Conservation (phyloP, 352 stramenopile genomes). For the Pythium aristosporum region DNA sequence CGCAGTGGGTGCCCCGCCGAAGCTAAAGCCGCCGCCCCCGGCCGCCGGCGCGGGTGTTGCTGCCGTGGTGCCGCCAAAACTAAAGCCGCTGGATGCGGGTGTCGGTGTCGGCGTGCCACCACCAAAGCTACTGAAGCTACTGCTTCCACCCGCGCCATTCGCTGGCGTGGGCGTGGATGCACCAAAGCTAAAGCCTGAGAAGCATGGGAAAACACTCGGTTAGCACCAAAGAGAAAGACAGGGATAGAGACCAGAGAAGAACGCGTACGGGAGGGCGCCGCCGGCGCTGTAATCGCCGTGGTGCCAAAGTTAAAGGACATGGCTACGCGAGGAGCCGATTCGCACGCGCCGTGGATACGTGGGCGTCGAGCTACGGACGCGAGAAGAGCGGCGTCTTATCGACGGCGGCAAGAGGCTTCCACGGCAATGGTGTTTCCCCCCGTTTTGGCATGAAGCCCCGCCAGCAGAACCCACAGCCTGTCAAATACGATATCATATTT, state of each 20-base stretch:
- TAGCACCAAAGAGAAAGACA: background rate
- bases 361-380: conserved; percentile 1
- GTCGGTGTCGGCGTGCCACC: background rate
- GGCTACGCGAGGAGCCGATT: background rate
- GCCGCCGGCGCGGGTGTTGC: conserved; percentile 4
- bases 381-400: background rate
- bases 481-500: conserved; percentile 4
- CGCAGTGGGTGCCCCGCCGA: conserved; percentile 7
- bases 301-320: conserved; percentile 41
- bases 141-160: background rate
- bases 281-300: conserved; percentile 29
- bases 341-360: background rate
- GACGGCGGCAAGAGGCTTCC: background rate
- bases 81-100: conserved; percentile 2
- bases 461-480: background rate
- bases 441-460: conserved; percentile 1
- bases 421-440: conserved; percentile 4
- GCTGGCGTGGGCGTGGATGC: conserved; percentile 3
- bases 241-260: background rate
- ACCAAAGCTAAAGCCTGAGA: conserved; percentile 27
- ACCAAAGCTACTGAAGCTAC: conserved; percentile 39
- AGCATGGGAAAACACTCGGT: background rate
- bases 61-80: conserved; percentile 16
- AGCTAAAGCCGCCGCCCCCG: conserved; percentile 15
- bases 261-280: conserved; percentile 30